Conservation (phyloP, 73 alveolate species). For the Symbiodinium pilosum region DNA sequence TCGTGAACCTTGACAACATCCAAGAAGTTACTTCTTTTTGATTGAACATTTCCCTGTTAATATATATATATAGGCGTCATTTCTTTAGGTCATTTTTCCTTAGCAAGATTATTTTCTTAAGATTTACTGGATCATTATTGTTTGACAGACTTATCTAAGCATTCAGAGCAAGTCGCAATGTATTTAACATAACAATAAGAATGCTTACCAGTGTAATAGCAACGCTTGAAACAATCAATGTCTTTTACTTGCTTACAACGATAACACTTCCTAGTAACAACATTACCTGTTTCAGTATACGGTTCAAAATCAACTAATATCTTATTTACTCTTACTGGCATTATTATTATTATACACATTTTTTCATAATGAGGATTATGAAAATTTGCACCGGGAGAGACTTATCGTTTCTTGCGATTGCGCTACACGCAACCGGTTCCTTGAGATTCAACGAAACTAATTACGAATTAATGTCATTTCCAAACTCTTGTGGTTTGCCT, state of each 20-base stretch:
- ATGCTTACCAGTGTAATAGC: neutral
- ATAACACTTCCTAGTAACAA: neutral
- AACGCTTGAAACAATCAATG: neutral
- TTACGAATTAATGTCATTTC: no score
- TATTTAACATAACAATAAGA: neutral
- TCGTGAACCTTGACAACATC: no score
- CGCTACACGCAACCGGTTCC: no score
- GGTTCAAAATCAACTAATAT: neutral
- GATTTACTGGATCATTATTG: neutral
- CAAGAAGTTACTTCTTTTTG: no score
- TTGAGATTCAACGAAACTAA: no score
- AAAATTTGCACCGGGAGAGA: no score
- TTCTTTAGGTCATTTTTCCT: neutral
- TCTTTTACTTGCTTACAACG: neutral
- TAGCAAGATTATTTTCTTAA: neutral
- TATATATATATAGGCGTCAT: neutral
- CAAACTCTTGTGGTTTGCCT: no score
- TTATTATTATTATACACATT: no score
- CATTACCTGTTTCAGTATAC: neutral
- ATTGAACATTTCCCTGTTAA: no score
- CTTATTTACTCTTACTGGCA: neutral
- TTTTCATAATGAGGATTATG: neutral
- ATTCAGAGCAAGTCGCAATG: neutral
- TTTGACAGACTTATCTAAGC: neutral
- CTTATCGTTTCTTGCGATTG: no score